Percentiles rank a stretch among this genome's conserved stretches.
Evolutionary conservation across 768 basidiomycete genomes (phyloP).

Genomic region (Psilocybe cubensis): DNA sequence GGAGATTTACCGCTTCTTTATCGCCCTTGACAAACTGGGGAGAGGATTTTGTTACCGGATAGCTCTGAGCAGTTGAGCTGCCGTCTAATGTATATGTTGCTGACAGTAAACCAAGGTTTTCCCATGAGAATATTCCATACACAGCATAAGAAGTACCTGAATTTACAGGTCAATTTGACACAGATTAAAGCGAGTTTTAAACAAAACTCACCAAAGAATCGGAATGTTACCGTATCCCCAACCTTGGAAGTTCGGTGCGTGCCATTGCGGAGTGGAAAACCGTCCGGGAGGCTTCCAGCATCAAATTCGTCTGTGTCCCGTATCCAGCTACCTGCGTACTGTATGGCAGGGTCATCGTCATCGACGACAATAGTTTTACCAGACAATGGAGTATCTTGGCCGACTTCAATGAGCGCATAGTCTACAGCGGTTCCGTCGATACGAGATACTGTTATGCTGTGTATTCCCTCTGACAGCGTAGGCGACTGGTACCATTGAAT

Average conservation of each 20-base stretch:
- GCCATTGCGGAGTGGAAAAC: conserved; percentile 18
- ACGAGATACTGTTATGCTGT: conserved; percentile 25
- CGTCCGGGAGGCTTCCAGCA: conserved; percentile 19
- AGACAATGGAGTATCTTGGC: conserved; percentile 22
- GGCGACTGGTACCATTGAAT: conserved; percentile 32
- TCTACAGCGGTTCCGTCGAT: conserved; percentile 27
- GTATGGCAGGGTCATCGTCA: conserved; percentile 23
- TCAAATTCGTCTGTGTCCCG: conserved; percentile 10
- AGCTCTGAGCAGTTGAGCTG: conserved; percentile 12
- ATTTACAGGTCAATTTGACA: neutral
- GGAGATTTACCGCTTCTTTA: conserved; percentile 7
- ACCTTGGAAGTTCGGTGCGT: conserved; percentile 19
- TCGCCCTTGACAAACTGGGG: neutral
- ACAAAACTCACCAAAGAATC: conserved; percentile 23
- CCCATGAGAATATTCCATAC: conserved; percentile 30
- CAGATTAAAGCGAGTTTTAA: neutral
- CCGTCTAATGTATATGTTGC: conserved; percentile 29
- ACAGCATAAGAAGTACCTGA: conserved; percentile 24
- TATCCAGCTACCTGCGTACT: conserved; percentile 24
- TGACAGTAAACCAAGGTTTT: conserved; percentile 22
- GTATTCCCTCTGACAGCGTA: conserved; percentile 23
- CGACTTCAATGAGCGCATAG: conserved; percentile 25
- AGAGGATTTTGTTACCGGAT: conserved; percentile 19
- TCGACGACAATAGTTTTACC: conserved; percentile 27
- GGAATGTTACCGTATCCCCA: conserved; percentile 23